These are phyloP conservation scores for Tulasnella sp. DNA, from an alignment of 768 basidiomycete species.

Conservation along the genomic window DNA sequence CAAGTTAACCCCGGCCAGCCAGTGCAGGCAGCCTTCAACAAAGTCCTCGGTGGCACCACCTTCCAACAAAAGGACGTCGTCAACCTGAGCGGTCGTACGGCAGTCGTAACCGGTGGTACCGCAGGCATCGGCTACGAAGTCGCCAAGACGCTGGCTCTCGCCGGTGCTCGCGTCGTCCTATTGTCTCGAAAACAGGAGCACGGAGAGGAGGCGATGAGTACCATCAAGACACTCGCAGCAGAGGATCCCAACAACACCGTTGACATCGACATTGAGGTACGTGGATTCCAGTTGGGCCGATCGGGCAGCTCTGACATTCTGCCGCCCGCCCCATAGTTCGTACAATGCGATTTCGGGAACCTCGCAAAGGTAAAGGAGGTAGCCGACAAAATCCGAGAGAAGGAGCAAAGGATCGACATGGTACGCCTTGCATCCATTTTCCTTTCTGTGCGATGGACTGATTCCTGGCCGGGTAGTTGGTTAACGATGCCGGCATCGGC, in stretches of 20 bases:
- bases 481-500: slow-evolving; percentile 44
- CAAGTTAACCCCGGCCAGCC: slow-evolving; percentile 32
- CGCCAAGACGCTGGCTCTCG: slow-evolving; percentile 42
- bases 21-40: slow-evolving; percentile 31
- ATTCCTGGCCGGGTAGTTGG: slow-evolving; percentile 36
- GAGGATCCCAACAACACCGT: slow-evolving; percentile 31
- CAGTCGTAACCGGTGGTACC: slow-evolving; percentile 44
- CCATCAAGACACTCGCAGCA: slow-evolving; percentile 37
- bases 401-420: slow-evolving; percentile 38
- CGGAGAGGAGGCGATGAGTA: slow-evolving; percentile 40
- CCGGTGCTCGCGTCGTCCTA: slow-evolving; percentile 42
- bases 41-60: slow-evolving; percentile 26
- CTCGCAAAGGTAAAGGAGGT: slow-evolving; percentile 41
- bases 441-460: background rate
- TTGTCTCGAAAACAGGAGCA: slow-evolving; percentile 41
- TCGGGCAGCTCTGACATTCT: background rate
- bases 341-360: slow-evolving; percentile 42
- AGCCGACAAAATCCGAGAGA: slow-evolving; percentile 40
- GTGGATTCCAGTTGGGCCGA: no score
- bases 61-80: slow-evolving; percentile 33
- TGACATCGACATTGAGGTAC: slow-evolving; percentile 23
- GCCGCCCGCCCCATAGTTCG: background rate
- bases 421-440: slow-evolving; percentile 23
- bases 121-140: slow-evolving; percentile 45
- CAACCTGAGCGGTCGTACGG: slow-evolving; percentile 34